These are phyloP conservation scores for Hortaea sp. DNA, from an alignment of 2,329 filamentous ascomycete genomes.

Conservation along the genomic window DNA sequence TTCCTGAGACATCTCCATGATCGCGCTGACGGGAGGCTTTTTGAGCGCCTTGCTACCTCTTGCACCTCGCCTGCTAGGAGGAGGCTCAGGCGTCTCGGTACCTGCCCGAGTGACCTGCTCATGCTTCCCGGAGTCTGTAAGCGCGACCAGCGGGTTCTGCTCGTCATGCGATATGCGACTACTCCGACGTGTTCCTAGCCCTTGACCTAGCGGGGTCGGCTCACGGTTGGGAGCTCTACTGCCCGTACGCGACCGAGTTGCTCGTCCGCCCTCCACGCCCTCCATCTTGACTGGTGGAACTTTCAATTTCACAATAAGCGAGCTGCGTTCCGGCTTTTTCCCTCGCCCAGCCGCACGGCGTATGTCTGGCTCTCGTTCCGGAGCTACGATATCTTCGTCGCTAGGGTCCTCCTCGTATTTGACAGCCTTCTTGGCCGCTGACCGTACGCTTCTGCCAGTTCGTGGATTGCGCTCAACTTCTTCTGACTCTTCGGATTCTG, in stretches of 20 bases:
- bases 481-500: slow-evolving; percentile 35
- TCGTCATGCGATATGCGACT: slow-evolving; percentile 50
- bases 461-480: slow-evolving; percentile 43
- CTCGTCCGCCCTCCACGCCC: slow-evolving; percentile 5
- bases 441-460: slow-evolving; percentile 46
- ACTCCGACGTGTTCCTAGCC: slow-evolving; percentile 37
- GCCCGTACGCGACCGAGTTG: slow-evolving; percentile 29
- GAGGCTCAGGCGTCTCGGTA: slow-evolving; percentile 40
- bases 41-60: slow-evolving; percentile 40
- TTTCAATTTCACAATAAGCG: slow-evolving; percentile 33
- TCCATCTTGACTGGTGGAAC: slow-evolving; percentile 22
- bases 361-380: slow-evolving; percentile 21
- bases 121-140: slow-evolving; percentile 51
- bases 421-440: slow-evolving; percentile 44
- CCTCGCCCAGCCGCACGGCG: slow-evolving; percentile 21
- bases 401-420: slow-evolving; percentile 47
- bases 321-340: slow-evolving; percentile 6
- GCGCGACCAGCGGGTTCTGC: slow-evolving; percentile 45
- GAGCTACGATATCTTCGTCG: slow-evolving; percentile 32
- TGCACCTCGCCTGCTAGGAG: slow-evolving; percentile 27
- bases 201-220: slow-evolving; percentile 19
- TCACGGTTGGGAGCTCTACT: slow-evolving; percentile 28
- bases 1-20: slow-evolving; percentile 46
- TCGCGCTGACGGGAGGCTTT: slow-evolving; percentile 35
- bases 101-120: slow-evolving; percentile 44